These are phyloP conservation scores for Kwoniella botswanensis DNA, from an alignment of 768 basidiomycete genomes.

Conservation along the genomic window DNA sequence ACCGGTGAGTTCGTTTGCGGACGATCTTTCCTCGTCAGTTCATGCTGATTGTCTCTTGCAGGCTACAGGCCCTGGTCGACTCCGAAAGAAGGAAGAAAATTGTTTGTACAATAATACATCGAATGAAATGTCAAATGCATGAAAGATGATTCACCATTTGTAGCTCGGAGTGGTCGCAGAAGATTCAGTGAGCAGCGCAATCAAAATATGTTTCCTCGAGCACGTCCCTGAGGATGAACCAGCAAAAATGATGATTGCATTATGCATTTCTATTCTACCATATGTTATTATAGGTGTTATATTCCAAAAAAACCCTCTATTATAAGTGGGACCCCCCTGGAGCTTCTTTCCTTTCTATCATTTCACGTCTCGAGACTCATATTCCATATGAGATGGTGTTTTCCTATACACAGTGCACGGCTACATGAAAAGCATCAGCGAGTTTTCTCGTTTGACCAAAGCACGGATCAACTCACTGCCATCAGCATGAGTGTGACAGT, in stretches of 20 bases:
- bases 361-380: background rate
- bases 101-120: background rate
- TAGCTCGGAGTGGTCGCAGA: no score
- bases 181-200: no score
- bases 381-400: background rate
- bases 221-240: no score
- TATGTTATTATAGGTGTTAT: background rate
- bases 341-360: background rate
- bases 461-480: conserved; percentile 2
- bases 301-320: background rate
- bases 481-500: conserved; percentile 43
- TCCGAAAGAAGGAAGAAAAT: background rate
- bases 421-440: background rate
- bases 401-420: conserved; percentile 26
- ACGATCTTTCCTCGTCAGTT: no score
- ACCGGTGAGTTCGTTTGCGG: background rate
- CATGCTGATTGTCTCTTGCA: background rate
- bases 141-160: no score
- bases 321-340: background rate
- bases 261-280: background rate
- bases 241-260: background rate
- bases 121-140: no score
- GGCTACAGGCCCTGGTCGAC: background rate
- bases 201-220: no score
- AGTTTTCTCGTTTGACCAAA: background rate